These are phyloP conservation scores for Termitomyces titanicus DNA, from an alignment of 768 basidiomycete genomes.

Conservation along the genomic window DNA sequence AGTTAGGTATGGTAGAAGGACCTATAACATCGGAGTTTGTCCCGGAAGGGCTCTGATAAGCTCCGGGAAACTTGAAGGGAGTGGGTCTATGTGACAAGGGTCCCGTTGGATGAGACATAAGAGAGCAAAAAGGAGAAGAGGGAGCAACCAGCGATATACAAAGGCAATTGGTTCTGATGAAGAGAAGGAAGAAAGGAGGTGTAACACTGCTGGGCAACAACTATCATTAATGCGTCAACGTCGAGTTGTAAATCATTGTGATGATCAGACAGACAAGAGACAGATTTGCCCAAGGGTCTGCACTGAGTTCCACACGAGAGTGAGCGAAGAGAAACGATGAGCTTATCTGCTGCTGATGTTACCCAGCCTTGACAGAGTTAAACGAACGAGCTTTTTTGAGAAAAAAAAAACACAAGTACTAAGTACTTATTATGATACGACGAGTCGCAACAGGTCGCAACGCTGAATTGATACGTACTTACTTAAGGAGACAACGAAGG, in stretches of 20 bases:
- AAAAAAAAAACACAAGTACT: background rate
- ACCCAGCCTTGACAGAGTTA: background rate
- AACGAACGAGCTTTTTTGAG: rapidly evolving
- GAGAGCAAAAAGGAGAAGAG: background rate
- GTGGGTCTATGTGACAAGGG: conserved; percentile 43
- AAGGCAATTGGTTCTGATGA: background rate
- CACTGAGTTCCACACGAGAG: background rate
- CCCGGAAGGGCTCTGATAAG: conserved; percentile 39
- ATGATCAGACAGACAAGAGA: background rate
- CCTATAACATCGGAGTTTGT: conserved; percentile 23
- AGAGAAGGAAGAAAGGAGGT: background rate
- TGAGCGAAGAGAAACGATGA: too few relatives aligned
- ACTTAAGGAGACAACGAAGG: too few relatives aligned
- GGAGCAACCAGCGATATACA: conserved; percentile 10
- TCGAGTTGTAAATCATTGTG: too few relatives aligned
- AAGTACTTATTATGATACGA: background rate
- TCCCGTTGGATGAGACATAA: conserved; percentile 41
- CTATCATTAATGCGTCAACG: background rate
- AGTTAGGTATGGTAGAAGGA: conserved; percentile 9
- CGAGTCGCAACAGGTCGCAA: too few relatives aligned
- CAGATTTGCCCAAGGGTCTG: background rate
- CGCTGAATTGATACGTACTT: too few relatives aligned
- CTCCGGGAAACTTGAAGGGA: conserved; percentile 41
- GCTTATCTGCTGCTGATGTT: too few relatives aligned
- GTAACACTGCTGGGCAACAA: conserved; percentile 3